A percentile compares a stretch with the other conserved stretches of the same genome.
Evolutionary conservation across 495 filamentous ascomycete species (phyloP).

Genomic region (Talaromyces nanjingensis): DNA sequence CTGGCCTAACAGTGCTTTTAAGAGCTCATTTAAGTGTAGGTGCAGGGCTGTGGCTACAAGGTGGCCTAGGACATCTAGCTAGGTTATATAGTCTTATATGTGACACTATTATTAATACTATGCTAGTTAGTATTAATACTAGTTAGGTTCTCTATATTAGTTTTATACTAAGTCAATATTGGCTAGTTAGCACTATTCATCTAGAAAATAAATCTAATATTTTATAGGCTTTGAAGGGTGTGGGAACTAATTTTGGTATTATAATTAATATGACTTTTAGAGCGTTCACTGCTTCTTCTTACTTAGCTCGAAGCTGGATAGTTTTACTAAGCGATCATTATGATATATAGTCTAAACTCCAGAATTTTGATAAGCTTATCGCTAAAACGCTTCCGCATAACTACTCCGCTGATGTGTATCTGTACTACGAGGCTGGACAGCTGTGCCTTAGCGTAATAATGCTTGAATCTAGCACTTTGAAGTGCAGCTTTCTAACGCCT

Average conservation of each 20-base stretch:
- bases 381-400: conserved; percentile 34
- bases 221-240: conserved; percentile 57
- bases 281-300: conserved; percentile 36
- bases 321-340: conserved; percentile 33
- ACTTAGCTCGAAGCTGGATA: conserved; percentile 43
- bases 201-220: conserved; percentile 45
- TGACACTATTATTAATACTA: conserved; percentile 53
- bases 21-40: conserved; percentile 56
- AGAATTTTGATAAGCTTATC: conserved; percentile 36
- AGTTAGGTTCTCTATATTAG: conserved; percentile 44
- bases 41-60: conserved; percentile 56
- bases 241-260: conserved; percentile 58
- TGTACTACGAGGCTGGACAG: conserved; percentile 43
- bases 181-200: conserved; percentile 36
- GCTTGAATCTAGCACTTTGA: conserved; percentile 25
- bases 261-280: conserved; percentile 52
- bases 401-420: conserved; percentile 51
- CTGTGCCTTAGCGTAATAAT: conserved; percentile 49
- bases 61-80: conserved; percentile 55
- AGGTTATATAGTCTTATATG: conserved; percentile 51
- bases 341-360: conserved; percentile 31
- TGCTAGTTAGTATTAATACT: conserved; percentile 49
- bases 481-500: conserved; percentile 15
- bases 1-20: conserved; percentile 49
- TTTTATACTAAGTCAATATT: conserved; percentile 40